phyloP scores from a whole-genome alignment of 2,329 filamentous ascomycete species.

The Hawksworthiomyces lignivorus region DNA sequence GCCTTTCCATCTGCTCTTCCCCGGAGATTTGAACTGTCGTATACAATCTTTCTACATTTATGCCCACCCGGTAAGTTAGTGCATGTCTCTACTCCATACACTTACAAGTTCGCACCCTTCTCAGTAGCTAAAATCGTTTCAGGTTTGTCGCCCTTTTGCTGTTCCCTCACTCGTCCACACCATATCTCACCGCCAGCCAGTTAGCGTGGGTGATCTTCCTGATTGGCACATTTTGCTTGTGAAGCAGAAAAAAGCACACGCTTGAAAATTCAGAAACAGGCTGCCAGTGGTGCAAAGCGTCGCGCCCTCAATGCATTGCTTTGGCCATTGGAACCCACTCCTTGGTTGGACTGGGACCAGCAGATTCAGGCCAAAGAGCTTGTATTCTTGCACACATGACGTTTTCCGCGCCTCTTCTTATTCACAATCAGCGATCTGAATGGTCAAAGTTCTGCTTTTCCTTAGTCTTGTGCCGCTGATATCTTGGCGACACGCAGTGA shows the following conservation, averaged over 20 bases:
- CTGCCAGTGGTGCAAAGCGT: constrained; percentile 8
- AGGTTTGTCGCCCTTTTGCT: constrained; percentile 4
- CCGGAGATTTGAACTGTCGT: too few species aligned
- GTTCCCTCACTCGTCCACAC: not conserved
- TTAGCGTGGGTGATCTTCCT: not conserved
- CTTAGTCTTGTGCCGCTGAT: too few species aligned
- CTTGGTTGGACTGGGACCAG: too few species aligned
- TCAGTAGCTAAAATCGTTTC: constrained; percentile 3
- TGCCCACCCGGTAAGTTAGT: too few species aligned
- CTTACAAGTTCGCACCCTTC: too few species aligned
- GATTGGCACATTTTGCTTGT: constrained; percentile 2
- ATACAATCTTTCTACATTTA: too few species aligned
- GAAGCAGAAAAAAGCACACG: constrained; percentile 3
- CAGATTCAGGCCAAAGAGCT: constrained; percentile 7
- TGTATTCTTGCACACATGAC: constrained; percentile 4
- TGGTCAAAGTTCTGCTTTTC: too few species aligned
- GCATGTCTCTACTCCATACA: too few species aligned
- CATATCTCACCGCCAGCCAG: constrained; percentile 8
- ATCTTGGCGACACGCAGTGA: too few species aligned
- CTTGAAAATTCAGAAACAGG: not conserved
- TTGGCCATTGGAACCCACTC: not conserved
- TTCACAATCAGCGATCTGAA: too few species aligned
- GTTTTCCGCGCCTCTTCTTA: not conserved
- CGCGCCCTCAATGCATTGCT: constrained; percentile 6
- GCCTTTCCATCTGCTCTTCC: not conserved